These are phyloP conservation scores for Pseudoscleropodium purum DNA, from an alignment of 225 moss, liverwort and hornwort genomes.

Conservation along the genomic window DNA sequence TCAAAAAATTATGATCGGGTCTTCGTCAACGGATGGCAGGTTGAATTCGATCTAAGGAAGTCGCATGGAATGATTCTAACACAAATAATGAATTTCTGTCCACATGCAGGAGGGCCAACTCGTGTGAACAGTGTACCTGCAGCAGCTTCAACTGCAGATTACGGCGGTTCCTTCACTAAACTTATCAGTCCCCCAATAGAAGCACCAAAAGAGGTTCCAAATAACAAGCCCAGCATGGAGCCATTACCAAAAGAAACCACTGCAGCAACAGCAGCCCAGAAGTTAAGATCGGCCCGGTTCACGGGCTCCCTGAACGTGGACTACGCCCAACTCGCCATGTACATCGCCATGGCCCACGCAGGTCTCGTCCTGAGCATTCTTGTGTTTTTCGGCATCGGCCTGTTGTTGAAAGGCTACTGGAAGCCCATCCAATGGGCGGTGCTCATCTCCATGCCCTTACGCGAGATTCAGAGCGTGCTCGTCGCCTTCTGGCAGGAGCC, in stretches of 20 bases:
- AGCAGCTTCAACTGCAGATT: background rate
- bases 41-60: background rate
- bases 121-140: background rate
- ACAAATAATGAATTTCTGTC: background rate
- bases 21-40: background rate
- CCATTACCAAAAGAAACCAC: background rate
- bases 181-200: slow-evolving; percentile 9
- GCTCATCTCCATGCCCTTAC: slow-evolving; percentile 78
- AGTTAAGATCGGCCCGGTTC: background rate
- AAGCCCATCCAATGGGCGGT: slow-evolving; percentile 94
- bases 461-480: slow-evolving; percentile 68
- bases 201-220: background rate
- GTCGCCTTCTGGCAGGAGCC: slow-evolving; percentile 75
- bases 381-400: slow-evolving; percentile 53
- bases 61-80: background rate
- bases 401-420: slow-evolving; percentile 65
- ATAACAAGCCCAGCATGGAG: background rate
- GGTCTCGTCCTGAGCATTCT: slow-evolving; percentile 64
- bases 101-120: slow-evolving; percentile 11
- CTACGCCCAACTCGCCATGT: slow-evolving; percentile 83
- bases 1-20: background rate
- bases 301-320: slow-evolving; percentile 28
- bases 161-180: slow-evolving; percentile 18
- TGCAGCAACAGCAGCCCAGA: background rate
- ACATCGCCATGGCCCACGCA: slow-evolving; percentile 95